Percentiles rank a stretch among this genome's conserved stretches.
These are phyloP conservation scores for Proliferodiscus dingleyae DNA, from an alignment of 2,329 filamentous ascomycete genomes.

Conservation along the genomic window DNA sequence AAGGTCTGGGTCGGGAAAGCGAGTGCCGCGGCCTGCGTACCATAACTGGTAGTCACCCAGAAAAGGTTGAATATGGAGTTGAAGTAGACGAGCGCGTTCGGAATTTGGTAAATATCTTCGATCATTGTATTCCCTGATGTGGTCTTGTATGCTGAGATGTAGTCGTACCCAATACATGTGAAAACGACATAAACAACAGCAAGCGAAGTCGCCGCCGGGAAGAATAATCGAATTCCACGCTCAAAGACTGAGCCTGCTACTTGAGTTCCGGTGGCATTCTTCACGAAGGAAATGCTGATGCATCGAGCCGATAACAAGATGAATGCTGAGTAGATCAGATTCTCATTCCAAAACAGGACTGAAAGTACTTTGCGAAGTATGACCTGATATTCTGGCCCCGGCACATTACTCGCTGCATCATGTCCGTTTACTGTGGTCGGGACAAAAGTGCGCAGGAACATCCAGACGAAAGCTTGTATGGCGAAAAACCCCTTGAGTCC, in stretches of 20 bases:
- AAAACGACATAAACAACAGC: slow-evolving; percentile 38
- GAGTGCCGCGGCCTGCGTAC: slow-evolving; percentile 35
- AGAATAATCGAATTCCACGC: slow-evolving; percentile 15
- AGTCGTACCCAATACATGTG: slow-evolving; percentile 33
- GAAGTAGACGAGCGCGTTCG: slow-evolving; percentile 38
- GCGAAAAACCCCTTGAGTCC: slow-evolving; percentile 42
- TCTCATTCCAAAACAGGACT: slow-evolving; percentile 41
- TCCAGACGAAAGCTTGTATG: slow-evolving; percentile 39
- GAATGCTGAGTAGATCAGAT: slow-evolving; percentile 41
- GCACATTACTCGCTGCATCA: slow-evolving; percentile 31
- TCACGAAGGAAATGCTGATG: slow-evolving; percentile 38
- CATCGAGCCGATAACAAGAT: slow-evolving; percentile 42
- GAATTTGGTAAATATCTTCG: slow-evolving; percentile 30
- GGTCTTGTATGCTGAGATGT: slow-evolving; percentile 34
- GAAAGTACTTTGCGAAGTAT: slow-evolving; percentile 41
- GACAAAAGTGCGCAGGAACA: slow-evolving; percentile 41
- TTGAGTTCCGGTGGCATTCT: slow-evolving; percentile 10
- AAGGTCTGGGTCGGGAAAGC: slow-evolving; percentile 42
- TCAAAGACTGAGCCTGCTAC: neutral
- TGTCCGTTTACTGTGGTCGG: slow-evolving; percentile 33
- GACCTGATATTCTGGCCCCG: slow-evolving; percentile 36
- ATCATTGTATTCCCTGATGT: slow-evolving; percentile 36
- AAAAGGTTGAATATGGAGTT: slow-evolving; percentile 44
- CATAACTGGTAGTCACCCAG: slow-evolving; percentile 38
- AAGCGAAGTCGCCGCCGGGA: slow-evolving; percentile 40